Evolutionary conservation across 164 flowering plant genomes (phyloP).

Genomic region (Macadamia integrifolia): DNA sequence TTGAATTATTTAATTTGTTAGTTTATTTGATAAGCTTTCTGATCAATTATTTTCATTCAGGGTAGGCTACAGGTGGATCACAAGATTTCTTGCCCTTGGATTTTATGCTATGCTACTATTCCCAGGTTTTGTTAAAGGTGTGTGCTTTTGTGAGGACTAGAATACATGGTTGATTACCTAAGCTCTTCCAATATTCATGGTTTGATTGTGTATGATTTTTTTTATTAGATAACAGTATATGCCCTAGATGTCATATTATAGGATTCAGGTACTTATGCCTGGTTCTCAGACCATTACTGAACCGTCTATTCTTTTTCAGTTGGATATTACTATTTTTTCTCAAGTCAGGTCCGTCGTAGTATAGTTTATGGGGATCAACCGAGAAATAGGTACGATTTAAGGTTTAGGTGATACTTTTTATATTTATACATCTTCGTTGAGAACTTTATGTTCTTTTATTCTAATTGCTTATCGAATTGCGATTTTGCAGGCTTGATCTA

Average conservation of each 20-base stretch:
- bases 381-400: slow-evolving; percentile 56
- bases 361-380: slow-evolving; percentile 86
- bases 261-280: not conserved
- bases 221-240: not conserved
- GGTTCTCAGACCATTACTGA: slow-evolving; percentile 9
- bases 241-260: not conserved
- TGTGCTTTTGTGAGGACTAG: not conserved
- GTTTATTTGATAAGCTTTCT: slow-evolving; percentile 7
- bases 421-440: not conserved
- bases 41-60: slow-evolving; percentile 48
- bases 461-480: not conserved
- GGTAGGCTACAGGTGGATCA: slow-evolving; percentile 93
- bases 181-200: not conserved
- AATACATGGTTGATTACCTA: not conserved
- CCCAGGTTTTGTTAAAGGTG: slow-evolving; percentile 97
- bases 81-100: slow-evolving; percentile 63
- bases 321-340: slow-evolving; percentile 79
- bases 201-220: not conserved
- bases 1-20: not conserved
- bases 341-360: slow-evolving; percentile 67
- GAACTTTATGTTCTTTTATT: not conserved
- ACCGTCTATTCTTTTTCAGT: slow-evolving; percentile 40
- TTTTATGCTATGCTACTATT: slow-evolving; percentile 79
- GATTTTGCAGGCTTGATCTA: slow-evolving; percentile 69
- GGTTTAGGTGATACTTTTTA: not conserved